Evolutionary conservation across 192 early-diverging fungal genomes (phyloP), one percentile per base, ranked within the genome.

Genomic region (Rhizophagus clarus): DNA sequence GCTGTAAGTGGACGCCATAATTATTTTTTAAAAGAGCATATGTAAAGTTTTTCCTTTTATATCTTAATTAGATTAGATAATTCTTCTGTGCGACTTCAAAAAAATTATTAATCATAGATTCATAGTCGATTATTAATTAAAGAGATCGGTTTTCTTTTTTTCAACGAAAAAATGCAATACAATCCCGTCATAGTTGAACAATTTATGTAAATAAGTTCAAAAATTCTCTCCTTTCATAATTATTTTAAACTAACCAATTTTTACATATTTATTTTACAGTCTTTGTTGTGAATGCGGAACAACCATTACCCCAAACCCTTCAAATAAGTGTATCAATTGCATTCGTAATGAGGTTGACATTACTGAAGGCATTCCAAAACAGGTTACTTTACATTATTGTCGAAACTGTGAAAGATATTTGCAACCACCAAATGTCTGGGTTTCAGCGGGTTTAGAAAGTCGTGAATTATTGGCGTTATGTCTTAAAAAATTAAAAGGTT

Each of bases 261-360:
- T 20, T 34, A 34, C 31, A 29, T 40, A 40, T 8, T 69, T n/a
- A 32, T 26, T 12, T 66, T 31, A 37, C 82, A 85, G 81, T 80
- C 93, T 96, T n/a, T 96, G 95, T 86, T 96, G 95, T 83, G 91
- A 91, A 83, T 99, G 98, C 88, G 98, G 97, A 79, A 93, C 93
- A 10, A 91, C 94, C 7, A 97, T 97, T 78, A 90, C 96, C 56
- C 97, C 98, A 31, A 99, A 99, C 86, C 94, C 96, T 37, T 96
- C 98, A 61, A 98, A 97, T 88, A 96, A 98, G 96, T 99, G 98
- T 86, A 92, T 97, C 79, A 95, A 96, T 90, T 99, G 98, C 87
- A 97, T 99, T 84, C 94, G 96, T 63, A 94, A 92, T 71, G 94
- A 96, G 74, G 96, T 98, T 61, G 98, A 99, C 82, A 98, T 99